Evolutionary conservation across 2,329 filamentous ascomycete genomes (phyloP), one percentile per base, ranked within the genome.

Genomic region (Paracamarosporium sp.): DNA sequence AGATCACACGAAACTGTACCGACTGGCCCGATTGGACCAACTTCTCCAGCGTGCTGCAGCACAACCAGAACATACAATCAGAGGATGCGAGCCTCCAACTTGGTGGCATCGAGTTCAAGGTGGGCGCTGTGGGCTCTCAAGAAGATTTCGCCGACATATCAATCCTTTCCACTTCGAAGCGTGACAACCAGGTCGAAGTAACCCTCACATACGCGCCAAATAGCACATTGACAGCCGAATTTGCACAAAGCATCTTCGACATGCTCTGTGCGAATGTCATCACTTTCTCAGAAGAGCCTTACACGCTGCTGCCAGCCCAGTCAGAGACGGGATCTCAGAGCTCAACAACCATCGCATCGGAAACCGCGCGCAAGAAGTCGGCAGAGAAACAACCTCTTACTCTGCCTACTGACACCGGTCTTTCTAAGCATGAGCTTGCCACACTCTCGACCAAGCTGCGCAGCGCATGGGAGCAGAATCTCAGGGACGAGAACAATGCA

Each of bases 221-320:
- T 50, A 71, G 65, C 63, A 83, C 83, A 35, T 80, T 86, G 64
- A 81, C 83, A 48, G 78, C 79, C 11, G 83, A 80, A 40, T 85
- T 84, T 60, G 72, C 70, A 4, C 80, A 82, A 61, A 83, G 85
- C 69, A 80, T 84, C 50, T 71, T 74, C 40, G 70, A 74, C 13
- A 67, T 68, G 60, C 65, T 76, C 1, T 73, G 71, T 54, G 50
- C 58, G 8, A 73, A 69, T 25, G 57, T 67, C 38, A 59, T 65
- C 7, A 63, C 63, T 3, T 72, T 76, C 50, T 63, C 68, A 0
- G 62, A 67, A 27, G 63, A 72, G 38, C 71, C 69, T 5, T 64
- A 72, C 47, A 66, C 68, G n/a, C 56, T 65, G 1, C 61, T 73
- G 6, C 68, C 68, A 2, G 64, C 65, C 1, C 69, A 64, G 20